Evolutionary conservation across 2,329 filamentous ascomycete genomes (phyloP), one percentile per base, ranked within the genome.

Genomic region (Aspergillus sp.): DNA sequence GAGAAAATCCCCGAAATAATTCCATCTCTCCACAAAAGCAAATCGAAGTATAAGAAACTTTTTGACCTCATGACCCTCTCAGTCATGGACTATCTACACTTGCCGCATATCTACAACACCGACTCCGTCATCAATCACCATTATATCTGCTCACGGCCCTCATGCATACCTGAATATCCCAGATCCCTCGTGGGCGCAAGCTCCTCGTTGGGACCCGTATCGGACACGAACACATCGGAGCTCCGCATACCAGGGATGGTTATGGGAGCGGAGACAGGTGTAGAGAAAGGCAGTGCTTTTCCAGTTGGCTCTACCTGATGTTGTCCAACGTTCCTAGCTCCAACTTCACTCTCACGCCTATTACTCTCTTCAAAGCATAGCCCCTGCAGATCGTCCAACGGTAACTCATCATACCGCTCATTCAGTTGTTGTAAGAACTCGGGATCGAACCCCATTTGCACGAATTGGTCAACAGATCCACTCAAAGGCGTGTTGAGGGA

Each of bases 391-490:
- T 63, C 65, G 36, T 72, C 72, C 25, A 71, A 62, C 21, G 72
- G 67, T 41, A 77, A 58, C 32, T 74, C 70, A n/a, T 69, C 71
- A 59, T 76, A 75, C 39, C 67, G 68, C 27, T 73, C 66, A 36
- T 74, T 75, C 36, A 77, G 58, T 54, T 70, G 71, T 56, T 75
- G 74, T 59, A 78, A 60, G 50, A 77, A 74, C 13, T 72, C 71
- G 5, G 73, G 71, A 27, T 78, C 75, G 53, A 77, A 77, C 5
- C 73, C 74, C 69, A 77, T 74, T 58, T 75, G 73, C 41, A 73
- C 68, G 41, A 76, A 68, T 3, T 73, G 70, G 54, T 78, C 74
- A 58, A 67, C 60, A 25, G 70, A 63, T 27, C 63, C 65, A 41
- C 64, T 71, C 8, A 67, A 61, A n/a, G 71, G 72, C 25, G 71